Conservation (phyloP, 2,329 filamentous ascomycete genomes). For the Karstenula rhodostoma region DNA sequence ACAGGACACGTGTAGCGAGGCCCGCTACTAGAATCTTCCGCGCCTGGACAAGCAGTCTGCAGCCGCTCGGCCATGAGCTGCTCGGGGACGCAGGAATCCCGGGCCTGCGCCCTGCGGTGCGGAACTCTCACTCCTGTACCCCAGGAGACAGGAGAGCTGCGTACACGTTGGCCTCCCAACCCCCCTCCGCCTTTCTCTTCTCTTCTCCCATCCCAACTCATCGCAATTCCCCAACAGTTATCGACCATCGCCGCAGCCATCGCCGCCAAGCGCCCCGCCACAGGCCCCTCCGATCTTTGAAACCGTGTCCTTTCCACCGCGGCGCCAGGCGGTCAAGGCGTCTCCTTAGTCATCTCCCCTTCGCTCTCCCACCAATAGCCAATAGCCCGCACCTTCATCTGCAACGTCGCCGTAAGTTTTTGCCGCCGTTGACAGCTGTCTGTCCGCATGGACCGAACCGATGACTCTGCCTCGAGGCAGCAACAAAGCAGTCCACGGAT, state of each 20-base stretch:
- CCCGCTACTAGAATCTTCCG: slow-evolving; percentile 30
- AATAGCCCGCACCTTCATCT: background rate
- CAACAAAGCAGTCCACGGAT: background rate
- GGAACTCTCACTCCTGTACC: background rate
- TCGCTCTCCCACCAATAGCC: background rate
- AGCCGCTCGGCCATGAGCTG: background rate
- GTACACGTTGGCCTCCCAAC: background rate
- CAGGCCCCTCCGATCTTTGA: background rate
- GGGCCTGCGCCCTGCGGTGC: background rate
- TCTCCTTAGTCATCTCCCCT: slow-evolving; percentile 3
- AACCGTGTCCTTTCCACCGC: slow-evolving; percentile 7
- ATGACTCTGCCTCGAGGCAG: slow-evolving; percentile 9
- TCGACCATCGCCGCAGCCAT: background rate
- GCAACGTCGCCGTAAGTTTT: slow-evolving; percentile 21
- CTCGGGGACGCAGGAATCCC: slow-evolving; percentile 6
- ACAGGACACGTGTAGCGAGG: slow-evolving; percentile 44
- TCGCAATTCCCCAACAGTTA: background rate
- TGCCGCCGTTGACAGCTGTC: slow-evolving; percentile 12
- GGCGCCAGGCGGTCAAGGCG: slow-evolving; percentile 3
- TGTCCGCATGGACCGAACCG: slow-evolving; percentile 1
- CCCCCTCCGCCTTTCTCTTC: background rate
- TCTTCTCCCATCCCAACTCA: background rate
- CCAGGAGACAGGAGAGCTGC: background rate
- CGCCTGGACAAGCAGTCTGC: slow-evolving; percentile 7
- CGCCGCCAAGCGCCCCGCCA: slow-evolving; percentile 10